Conservation (phyloP, 306 rosid species). For the Prunus mongolica region DNA sequence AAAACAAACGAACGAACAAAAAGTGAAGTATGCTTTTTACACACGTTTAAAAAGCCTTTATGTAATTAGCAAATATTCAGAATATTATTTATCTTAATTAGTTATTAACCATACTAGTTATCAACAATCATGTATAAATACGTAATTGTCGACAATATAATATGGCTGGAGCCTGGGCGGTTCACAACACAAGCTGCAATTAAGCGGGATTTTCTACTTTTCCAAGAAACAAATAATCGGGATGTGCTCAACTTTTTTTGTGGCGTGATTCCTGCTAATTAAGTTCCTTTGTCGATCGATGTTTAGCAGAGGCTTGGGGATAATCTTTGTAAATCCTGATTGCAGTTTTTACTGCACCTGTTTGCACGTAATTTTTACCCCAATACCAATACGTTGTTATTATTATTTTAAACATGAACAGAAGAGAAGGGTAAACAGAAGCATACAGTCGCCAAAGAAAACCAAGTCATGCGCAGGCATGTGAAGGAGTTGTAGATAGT, state of each 20-base stretch:
- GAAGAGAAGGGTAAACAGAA: neutral
- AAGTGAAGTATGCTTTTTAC: neutral
- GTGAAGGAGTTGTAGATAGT: neutral
- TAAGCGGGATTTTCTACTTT: neutral
- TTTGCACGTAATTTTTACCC: neutral
- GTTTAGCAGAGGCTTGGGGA: neutral
- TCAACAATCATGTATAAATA: neutral
- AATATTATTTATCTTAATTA: no score
- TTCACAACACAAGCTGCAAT: neutral
- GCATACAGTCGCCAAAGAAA: no score
- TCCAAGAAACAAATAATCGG: neutral
- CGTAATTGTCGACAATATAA: no score
- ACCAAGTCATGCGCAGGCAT: slow-evolving; percentile 1
- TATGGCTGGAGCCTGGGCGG: neutral
- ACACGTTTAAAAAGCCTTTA: neutral
- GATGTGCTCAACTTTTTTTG: slow-evolving; percentile 15
- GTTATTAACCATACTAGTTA: no score
- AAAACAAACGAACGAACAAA: neutral
- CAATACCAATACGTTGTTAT: neutral
- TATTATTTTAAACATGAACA: neutral
- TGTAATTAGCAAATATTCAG: neutral
- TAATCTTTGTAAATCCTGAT: neutral
- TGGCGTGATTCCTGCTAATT: slow-evolving; percentile 34
- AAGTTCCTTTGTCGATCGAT: slow-evolving; percentile 21
- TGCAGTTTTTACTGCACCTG: slow-evolving; percentile 4